Percentiles rank a stretch among this genome's conserved stretches.
Evolutionary conservation across 2,329 filamentous ascomycete genomes (phyloP).

Genomic region (Penicillium brevicompactum): DNA sequence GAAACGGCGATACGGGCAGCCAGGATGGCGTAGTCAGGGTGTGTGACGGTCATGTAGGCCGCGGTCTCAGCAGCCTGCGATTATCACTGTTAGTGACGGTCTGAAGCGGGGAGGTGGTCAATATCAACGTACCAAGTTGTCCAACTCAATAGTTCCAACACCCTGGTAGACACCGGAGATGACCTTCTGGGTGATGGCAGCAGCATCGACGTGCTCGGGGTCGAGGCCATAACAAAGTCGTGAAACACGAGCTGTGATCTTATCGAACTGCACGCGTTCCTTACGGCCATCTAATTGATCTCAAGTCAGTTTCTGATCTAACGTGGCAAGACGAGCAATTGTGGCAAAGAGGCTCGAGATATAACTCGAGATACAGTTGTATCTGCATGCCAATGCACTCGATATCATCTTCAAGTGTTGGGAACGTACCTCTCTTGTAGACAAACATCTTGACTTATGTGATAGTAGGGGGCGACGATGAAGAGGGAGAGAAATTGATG

Average conservation of each 20-base stretch:
- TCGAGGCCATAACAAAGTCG: slow-evolving; percentile 97
- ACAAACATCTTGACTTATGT: slow-evolving; percentile 57
- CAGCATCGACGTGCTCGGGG: slow-evolving; percentile 91
- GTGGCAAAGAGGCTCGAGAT: background rate
- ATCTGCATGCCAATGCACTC: background rate
- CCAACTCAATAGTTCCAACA: slow-evolving; percentile 93
- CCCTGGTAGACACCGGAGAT: slow-evolving; percentile 99
- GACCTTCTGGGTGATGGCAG: slow-evolving; percentile 98
- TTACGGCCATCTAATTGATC: slow-evolving; percentile 82
- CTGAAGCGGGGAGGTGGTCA: background rate
- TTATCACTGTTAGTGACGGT: slow-evolving; percentile 24
- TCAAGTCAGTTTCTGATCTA: slow-evolving; percentile 21
- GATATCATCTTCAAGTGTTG: no score
- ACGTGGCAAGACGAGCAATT: slow-evolving; percentile 18
- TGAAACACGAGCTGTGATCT: slow-evolving; percentile 98
- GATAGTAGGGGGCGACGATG: slow-evolving; percentile 4
- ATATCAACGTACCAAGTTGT: slow-evolving; percentile 76
- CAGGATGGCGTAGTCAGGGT: slow-evolving; percentile 98
- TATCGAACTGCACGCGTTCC: slow-evolving; percentile 99
- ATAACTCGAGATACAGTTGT: background rate
- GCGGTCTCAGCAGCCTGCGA: slow-evolving; percentile 92
- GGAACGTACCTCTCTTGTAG: slow-evolving; percentile 61
- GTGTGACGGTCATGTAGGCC: slow-evolving; percentile 99
- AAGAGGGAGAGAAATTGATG: slow-evolving; percentile 13
- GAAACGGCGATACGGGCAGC: slow-evolving; percentile 98